Percentiles rank a stretch among this genome's conserved stretches.
Evolutionary conservation across 352 stramenopile genomes (phyloP).

Genomic region (Phytophthora fragariae): DNA sequence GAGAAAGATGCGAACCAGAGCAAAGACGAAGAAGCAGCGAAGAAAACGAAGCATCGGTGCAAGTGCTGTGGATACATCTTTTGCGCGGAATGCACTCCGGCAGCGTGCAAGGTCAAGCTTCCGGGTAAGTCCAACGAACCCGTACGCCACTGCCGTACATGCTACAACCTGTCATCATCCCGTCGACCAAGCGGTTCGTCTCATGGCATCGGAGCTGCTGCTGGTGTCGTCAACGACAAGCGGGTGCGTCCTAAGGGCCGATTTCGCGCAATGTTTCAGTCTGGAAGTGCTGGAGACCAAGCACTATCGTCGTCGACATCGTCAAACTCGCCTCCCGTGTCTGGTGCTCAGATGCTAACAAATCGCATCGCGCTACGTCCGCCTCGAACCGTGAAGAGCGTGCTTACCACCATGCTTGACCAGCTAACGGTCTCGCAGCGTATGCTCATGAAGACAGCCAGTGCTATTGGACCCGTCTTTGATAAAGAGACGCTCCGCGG

Average conservation of each 20-base stretch:
- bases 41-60: slow-evolving; percentile 69
- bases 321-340: slow-evolving; percentile 13
- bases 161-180: slow-evolving; percentile 81
- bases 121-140: slow-evolving; percentile 59
- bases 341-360: slow-evolving; percentile 57
- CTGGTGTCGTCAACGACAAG: slow-evolving; percentile 38
- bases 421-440: slow-evolving; percentile 84
- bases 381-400: slow-evolving; percentile 83
- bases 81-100: slow-evolving; percentile 77
- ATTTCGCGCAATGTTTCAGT: slow-evolving; percentile 74
- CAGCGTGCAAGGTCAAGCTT: slow-evolving; percentile 78
- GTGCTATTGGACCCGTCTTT: slow-evolving; percentile 78
- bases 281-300: slow-evolving; percentile 31
- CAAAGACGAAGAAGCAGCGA: slow-evolving; percentile 12
- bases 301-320: slow-evolving; percentile 20
- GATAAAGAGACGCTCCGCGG: slow-evolving; percentile 76
- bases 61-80: slow-evolving; percentile 89
- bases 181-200: slow-evolving; percentile 57
- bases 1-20: slow-evolving; percentile 26
- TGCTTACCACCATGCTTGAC: slow-evolving; percentile 85
- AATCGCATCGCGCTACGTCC: slow-evolving; percentile 74
- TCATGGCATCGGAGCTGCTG: slow-evolving; percentile 52
- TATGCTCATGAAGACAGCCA: slow-evolving; percentile 91
- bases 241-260: slow-evolving; percentile 46
- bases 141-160: slow-evolving; percentile 78